Evolutionary conservation across 1,284 basidiomycete species (phyloP).

Genomic region (Mycena sp.): DNA sequence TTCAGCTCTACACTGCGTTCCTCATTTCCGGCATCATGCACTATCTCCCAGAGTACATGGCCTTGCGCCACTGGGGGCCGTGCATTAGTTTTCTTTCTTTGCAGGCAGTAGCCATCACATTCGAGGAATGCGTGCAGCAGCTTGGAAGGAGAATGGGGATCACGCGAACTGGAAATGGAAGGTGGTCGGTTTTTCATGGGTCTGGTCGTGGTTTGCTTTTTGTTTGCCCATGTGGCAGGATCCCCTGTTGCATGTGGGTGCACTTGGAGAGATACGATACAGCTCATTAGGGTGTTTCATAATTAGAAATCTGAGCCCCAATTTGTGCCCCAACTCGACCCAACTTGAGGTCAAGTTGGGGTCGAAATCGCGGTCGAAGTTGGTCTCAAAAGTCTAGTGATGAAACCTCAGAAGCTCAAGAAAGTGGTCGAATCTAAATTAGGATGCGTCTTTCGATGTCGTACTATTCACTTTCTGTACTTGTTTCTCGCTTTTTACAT

Average conservation of each 20-base stretch:
- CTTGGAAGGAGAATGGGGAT: neutral
- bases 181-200: constrained; percentile 25
- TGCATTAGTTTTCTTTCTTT: constrained; percentile 28
- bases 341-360: too few species aligned
- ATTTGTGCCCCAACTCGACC: too few species aligned
- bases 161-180: neutral
- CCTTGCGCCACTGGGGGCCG: constrained; percentile 21
- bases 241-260: constrained; percentile 10
- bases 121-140: constrained; percentile 25
- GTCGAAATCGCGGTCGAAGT: too few species aligned
- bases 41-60: constrained; percentile 25
- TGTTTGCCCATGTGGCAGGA: constrained; percentile 27
- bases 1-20: constrained; percentile 31
- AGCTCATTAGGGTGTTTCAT: too few species aligned
- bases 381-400: too few species aligned
- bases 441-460: too few species aligned
- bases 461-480: too few species aligned
- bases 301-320: too few species aligned
- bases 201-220: constrained; percentile 30
- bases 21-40: constrained; percentile 29
- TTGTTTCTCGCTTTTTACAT: too few species aligned
- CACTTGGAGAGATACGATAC: constrained; percentile 13
- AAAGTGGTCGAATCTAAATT: too few species aligned
- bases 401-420: too few species aligned
- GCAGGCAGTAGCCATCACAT: constrained; percentile 29